Percentiles rank a stretch among this genome's conserved stretches.
Evolutionary conservation across 352 stramenopile genomes (phyloP).

Genomic region (Pythium dissimile): DNA sequence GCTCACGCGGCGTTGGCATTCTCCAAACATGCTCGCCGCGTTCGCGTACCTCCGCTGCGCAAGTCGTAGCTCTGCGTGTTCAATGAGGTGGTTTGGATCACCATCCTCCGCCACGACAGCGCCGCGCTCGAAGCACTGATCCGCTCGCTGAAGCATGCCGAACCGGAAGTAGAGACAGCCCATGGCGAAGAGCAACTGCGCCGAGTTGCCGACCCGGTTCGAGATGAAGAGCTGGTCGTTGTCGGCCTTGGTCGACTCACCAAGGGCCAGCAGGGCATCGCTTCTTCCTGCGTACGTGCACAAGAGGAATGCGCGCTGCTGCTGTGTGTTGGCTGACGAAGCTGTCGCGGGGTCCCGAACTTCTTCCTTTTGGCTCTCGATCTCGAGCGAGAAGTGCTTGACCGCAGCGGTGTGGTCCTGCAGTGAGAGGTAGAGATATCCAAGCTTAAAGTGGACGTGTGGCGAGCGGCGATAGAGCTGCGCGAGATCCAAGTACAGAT

Average conservation of each 20-base stretch:
- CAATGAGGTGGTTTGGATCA: conserved; percentile 43
- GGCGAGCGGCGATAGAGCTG: conserved; percentile 32
- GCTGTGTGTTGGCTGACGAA: background rate
- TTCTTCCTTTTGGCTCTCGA: conserved; percentile 26
- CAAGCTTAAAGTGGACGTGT: conserved; percentile 60
- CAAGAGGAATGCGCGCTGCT: conserved; percentile 40
- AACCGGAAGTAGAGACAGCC: conserved; percentile 49
- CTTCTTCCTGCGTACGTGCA: conserved; percentile 37
- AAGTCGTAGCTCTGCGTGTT: conserved; percentile 44
- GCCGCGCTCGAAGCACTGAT: conserved; percentile 41
- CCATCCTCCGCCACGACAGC: conserved; percentile 25
- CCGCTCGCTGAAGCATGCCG: conserved; percentile 48
- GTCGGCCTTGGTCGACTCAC: conserved; percentile 30
- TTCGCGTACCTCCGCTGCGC: conserved; percentile 35
- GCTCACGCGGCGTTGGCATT: conserved; percentile 26
- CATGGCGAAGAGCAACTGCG: conserved; percentile 34
- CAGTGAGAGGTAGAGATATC: conserved; percentile 35
- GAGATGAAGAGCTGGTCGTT: conserved; percentile 30
- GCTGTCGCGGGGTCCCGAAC: background rate
- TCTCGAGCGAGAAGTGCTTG: conserved; percentile 40
- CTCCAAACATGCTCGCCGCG: conserved; percentile 37
- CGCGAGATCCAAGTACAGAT: conserved; percentile 43
- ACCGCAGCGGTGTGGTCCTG: conserved; percentile 29
- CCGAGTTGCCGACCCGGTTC: conserved; percentile 37
- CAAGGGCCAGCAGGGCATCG: conserved; percentile 31